Percentiles rank a stretch among this genome's conserved stretches.
Conservation (phyloP, 495 filamentous ascomycete species). For the Rostrohypoxylon terebratum region DNA sequence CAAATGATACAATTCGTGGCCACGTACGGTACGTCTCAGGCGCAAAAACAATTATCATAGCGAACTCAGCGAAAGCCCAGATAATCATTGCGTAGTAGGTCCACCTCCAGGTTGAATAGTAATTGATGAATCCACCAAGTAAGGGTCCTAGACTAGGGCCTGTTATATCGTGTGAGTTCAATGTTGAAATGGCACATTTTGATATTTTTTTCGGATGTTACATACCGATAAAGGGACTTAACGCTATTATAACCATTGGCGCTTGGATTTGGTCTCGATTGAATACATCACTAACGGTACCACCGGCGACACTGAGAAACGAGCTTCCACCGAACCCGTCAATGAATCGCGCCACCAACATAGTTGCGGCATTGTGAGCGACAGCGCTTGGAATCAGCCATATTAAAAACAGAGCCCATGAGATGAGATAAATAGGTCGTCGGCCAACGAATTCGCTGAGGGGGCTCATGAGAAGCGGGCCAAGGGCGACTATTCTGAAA, state of each 20-base stretch:
- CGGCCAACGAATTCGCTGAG: constrained; percentile 88
- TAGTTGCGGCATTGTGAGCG: constrained; percentile 82
- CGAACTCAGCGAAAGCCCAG: constrained; percentile 74
- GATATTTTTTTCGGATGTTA: constrained; percentile 49
- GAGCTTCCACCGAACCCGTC: constrained; percentile 86
- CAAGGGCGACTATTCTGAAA: constrained; percentile 63
- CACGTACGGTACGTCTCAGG: constrained; percentile 88
- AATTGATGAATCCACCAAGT: constrained; percentile 74
- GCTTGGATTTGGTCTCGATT: constrained; percentile 75
- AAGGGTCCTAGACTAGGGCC: constrained; percentile 64
- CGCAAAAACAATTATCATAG: constrained; percentile 75
- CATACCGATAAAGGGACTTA: constrained; percentile 81
- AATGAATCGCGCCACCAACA: constrained; percentile 86
- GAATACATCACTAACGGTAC: constrained; percentile 93
- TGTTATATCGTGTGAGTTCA: constrained; percentile 46
- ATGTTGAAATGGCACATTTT: constrained; percentile 47
- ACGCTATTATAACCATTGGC: constrained; percentile 74
- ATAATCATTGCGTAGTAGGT: constrained; percentile 88
- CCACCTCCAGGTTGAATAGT: constrained; percentile 86
- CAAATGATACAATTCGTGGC: not conserved
- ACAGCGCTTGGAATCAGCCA: constrained; percentile 92
- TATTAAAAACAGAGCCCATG: constrained; percentile 82
- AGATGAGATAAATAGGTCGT: constrained; percentile 82
- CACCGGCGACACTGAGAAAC: constrained; percentile 90
- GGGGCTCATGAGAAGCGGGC: constrained; percentile 75